phyloP scores from a whole-genome alignment of 116 monocot genomes.

The Thalassia testudinum region DNA sequence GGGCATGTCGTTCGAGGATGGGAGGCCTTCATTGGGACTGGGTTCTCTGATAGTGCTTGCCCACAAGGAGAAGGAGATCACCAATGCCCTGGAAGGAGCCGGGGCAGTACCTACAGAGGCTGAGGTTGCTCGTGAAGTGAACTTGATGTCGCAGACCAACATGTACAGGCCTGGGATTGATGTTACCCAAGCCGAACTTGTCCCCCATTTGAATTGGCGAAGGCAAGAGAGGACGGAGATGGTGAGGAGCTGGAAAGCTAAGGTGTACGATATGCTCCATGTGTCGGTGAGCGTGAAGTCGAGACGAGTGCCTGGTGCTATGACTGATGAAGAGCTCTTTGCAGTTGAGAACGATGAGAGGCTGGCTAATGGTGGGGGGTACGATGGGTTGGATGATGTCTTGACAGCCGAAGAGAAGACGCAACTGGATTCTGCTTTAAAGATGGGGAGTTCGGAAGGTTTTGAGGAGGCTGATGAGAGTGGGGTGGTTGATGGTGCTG shows the following conservation, averaged over 20 bases:
- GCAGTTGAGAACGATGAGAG: constrained; percentile 58
- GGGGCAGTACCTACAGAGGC: constrained; percentile 55
- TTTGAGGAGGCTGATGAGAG: constrained; percentile 39
- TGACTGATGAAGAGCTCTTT: constrained; percentile 95
- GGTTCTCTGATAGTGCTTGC: constrained; percentile 53
- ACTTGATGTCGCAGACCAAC: constrained; percentile 71
- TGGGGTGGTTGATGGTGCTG: constrained; percentile 11
- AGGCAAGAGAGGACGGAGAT: constrained; percentile 54
- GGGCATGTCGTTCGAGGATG: constrained; percentile 21
- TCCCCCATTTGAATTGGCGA: constrained; percentile 68
- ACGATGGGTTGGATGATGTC: constrained; percentile 70
- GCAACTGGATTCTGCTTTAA: constrained; percentile 81
- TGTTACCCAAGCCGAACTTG: constrained; percentile 65
- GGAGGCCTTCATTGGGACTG: constrained; percentile 31
- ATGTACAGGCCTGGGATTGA: constrained; percentile 85
- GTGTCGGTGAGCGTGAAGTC: constrained; percentile 75
- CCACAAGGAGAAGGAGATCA: constrained; percentile 77
- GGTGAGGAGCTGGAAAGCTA: constrained; percentile 64
- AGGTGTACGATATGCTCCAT: constrained; percentile 70
- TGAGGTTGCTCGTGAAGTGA: constrained; percentile 66
- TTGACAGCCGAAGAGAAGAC: constrained; percentile 80
- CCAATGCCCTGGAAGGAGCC: constrained; percentile 70
- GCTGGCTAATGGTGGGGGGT: constrained; percentile 23
- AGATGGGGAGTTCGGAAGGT: constrained; percentile 40
- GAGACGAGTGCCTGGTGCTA: constrained; percentile 89